Conservation (phyloP, 176 grass and related monocot species). For the sorghum (Sorghum bicolor) region Sorghum_bicolor_NCBIv3 NC_012879.2:3136501-3137000, state of each 20-base stretch:
- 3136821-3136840: not conserved
- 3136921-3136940: conserved; percentile 37
- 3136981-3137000: not conserved
- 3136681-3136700: conserved; percentile 35
- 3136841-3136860: conserved; percentile 40
- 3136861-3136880: conserved; percentile 37
- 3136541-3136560: not conserved
- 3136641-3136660: conserved; percentile 45
- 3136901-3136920: conserved; percentile 5
- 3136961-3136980: conserved; percentile 55
- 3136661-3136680: conserved; percentile 54
- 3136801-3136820: not conserved
- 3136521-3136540: not conserved
- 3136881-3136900: conserved; percentile 42
- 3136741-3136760: conserved; percentile 60
- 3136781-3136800: conserved; percentile 5
- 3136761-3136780: conserved; percentile 7
- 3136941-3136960: conserved; percentile 28
- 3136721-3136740: conserved; percentile 28
- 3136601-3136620: conserved; percentile 66
- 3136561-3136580: not conserved
- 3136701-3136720: not conserved
- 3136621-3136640: conserved; percentile 71
- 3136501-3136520: not conserved
- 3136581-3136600: not conserved